Conservation (phyloP, 208 protist species). For the Leishmania lainsoni region DNA sequence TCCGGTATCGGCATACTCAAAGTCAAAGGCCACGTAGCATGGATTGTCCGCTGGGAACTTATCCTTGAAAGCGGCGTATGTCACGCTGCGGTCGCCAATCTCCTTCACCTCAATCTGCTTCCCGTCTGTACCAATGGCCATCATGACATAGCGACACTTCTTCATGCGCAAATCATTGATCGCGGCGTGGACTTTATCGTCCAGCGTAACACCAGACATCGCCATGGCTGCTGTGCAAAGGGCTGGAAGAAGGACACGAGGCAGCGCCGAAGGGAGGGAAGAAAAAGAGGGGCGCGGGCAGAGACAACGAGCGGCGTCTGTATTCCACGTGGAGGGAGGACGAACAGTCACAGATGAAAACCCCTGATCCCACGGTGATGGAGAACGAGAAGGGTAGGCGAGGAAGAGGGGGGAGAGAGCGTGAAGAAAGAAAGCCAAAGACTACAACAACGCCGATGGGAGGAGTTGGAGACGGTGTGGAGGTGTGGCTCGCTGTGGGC, state of each 20-base stretch:
- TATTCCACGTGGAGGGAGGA: not conserved
- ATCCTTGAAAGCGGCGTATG: constrained; percentile 78
- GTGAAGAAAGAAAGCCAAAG: not conserved
- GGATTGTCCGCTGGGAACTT: constrained; percentile 72
- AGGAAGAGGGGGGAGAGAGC: not conserved
- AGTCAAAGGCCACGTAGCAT: constrained; percentile 93
- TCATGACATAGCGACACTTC: constrained; percentile 81
- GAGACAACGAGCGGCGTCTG: too few relatives aligned
- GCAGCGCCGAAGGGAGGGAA: not conserved
- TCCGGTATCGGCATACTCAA: constrained; percentile 78
- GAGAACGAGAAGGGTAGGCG: not conserved
- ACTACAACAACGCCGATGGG: not conserved
- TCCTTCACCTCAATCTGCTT: constrained; percentile 82
- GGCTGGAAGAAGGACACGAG: not conserved
- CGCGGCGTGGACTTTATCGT: constrained; percentile 53
- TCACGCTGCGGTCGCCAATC: constrained; percentile 43
- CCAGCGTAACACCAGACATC: constrained; percentile 88
- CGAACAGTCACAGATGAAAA: not conserved
- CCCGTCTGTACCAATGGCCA: constrained; percentile 82
- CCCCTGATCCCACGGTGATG: not conserved
- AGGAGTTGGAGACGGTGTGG: not conserved
- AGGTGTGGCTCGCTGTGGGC: not conserved
- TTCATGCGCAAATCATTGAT: constrained; percentile 89
- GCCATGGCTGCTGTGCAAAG: constrained; percentile 48
- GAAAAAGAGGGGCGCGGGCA: not conserved